Conservation (phyloP, 2,329 filamentous ascomycete species). For the Didymella arachidicola region DNA sequence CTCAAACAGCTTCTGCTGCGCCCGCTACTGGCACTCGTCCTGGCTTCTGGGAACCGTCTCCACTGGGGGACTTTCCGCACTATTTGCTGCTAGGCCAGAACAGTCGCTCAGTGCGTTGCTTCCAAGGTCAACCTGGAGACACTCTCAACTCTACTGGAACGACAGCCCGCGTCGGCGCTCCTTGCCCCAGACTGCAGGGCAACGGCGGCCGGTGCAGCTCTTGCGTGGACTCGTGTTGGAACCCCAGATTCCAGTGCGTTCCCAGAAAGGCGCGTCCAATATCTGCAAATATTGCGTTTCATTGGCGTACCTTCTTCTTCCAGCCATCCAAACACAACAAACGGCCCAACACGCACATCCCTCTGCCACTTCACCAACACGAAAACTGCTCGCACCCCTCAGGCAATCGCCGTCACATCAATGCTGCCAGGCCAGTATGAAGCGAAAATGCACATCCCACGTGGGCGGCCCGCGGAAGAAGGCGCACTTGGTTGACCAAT, state of each 20-base stretch:
- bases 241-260: not conserved
- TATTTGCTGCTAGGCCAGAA: constrained; percentile 5
- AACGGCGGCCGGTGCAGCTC: not conserved
- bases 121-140: constrained; percentile 9
- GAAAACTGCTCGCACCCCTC: constrained; percentile 1
- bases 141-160: constrained; percentile 11
- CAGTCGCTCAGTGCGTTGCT: constrained; percentile 11
- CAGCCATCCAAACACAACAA: constrained; percentile 17
- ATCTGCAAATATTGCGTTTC: not conserved
- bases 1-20: constrained; percentile 6
- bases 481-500: constrained; percentile 39
- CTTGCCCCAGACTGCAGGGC: not conserved
- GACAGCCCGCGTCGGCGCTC: not conserved
- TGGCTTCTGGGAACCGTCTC: not conserved
- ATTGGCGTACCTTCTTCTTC: constrained; percentile 14
- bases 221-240: not conserved
- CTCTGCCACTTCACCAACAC: constrained; percentile 13
- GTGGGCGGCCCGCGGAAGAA: constrained; percentile 36
- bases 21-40: not conserved
- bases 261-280: constrained; percentile 1
- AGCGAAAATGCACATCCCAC: constrained; percentile 41
- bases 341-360: constrained; percentile 7
- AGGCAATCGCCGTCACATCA: not conserved
- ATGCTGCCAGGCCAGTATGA: constrained; percentile 33
- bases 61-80: not conserved